Conservation (phyloP, 768 basidiomycete genomes). For the Lactarius indigo region DNA sequence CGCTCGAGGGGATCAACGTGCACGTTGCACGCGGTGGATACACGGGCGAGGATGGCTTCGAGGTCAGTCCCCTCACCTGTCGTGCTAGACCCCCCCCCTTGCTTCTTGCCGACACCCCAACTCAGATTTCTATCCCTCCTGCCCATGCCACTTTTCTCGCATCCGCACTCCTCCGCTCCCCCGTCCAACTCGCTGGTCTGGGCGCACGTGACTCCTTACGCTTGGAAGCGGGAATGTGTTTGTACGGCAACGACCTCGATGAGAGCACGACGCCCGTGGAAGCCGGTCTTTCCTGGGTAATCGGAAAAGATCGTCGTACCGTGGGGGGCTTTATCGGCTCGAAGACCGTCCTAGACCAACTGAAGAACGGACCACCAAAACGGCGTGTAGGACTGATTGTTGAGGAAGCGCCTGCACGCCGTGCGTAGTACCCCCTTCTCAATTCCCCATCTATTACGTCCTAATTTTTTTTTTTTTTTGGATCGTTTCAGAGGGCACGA, state of each 20-base stretch:
- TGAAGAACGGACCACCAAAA: conserved; percentile 74
- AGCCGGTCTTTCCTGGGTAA: conserved; percentile 90
- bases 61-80: conserved; percentile 47
- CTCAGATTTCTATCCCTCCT: conserved; percentile 87
- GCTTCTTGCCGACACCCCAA: background rate
- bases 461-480: conserved; percentile 7
- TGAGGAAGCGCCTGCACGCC: conserved; percentile 81
- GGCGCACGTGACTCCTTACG: conserved; percentile 93
- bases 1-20: conserved; percentile 71
- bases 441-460: background rate
- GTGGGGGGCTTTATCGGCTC: conserved; percentile 75
- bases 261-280: conserved; percentile 85
- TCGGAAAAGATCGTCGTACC: conserved; percentile 82
- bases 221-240: conserved; percentile 93
- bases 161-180: conserved; percentile 51
- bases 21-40: conserved; percentile 95
- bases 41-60: conserved; percentile 98
- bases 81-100: background rate
- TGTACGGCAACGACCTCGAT: conserved; percentile 93
- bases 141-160: conserved; percentile 70
- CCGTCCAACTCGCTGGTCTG: conserved; percentile 83
- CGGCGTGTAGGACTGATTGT: conserved; percentile 81
- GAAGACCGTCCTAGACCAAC: conserved; percentile 62
- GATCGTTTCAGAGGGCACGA: conserved; percentile 62
- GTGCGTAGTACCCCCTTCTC: conserved; percentile 45